These are phyloP conservation scores for Aureobasidium leucospermi DNA, from an alignment of 2,329 filamentous ascomycete genomes.

Conservation along the genomic window DNA sequence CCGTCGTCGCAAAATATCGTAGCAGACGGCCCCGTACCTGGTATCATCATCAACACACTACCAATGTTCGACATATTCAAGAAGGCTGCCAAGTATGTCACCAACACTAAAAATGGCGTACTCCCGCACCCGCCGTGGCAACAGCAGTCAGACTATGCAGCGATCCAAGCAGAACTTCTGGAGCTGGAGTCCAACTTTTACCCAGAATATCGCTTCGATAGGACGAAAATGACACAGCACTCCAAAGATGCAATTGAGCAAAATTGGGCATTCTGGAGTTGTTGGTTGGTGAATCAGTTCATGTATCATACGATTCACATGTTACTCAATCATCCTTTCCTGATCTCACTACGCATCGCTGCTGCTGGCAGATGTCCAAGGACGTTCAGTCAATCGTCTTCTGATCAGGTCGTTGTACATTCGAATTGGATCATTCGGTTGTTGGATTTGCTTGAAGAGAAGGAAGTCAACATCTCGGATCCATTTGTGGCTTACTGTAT, in stretches of 20 bases:
- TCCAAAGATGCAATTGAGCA: conserved; percentile 8
- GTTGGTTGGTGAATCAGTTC: conserved; percentile 6
- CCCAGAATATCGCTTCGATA: conserved; percentile 5
- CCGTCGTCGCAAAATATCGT: not conserved
- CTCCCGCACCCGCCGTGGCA: conserved; percentile 1
- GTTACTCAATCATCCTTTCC: conserved; percentile 9
- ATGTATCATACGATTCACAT: conserved; percentile 12
- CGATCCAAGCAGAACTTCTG: not conserved
- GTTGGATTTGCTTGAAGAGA: conserved; percentile 6
- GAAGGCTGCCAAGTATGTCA: conserved; percentile 10
- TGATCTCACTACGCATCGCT: conserved; percentile 3
- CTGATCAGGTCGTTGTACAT: conserved; percentile 8
- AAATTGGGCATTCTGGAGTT: conserved; percentile 9
- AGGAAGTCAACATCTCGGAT: not conserved
- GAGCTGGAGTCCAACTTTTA: conserved; percentile 8
- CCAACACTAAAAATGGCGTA: not conserved
- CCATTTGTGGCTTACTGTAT: conserved; percentile 11
- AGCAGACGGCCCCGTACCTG: conserved; percentile 3
- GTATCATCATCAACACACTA: conserved; percentile 8
- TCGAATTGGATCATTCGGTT: conserved; percentile 11
- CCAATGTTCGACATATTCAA: conserved; percentile 12
- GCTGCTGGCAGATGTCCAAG: not conserved
- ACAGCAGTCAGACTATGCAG: conserved; percentile 8
- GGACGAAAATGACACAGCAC: not conserved
- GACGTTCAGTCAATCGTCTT: conserved; percentile 7